Evolutionary conservation across 495 filamentous ascomycete species (phyloP), one percentile per base, ranked within the genome.

Genomic region (Penicillium robsamsonii): DNA sequence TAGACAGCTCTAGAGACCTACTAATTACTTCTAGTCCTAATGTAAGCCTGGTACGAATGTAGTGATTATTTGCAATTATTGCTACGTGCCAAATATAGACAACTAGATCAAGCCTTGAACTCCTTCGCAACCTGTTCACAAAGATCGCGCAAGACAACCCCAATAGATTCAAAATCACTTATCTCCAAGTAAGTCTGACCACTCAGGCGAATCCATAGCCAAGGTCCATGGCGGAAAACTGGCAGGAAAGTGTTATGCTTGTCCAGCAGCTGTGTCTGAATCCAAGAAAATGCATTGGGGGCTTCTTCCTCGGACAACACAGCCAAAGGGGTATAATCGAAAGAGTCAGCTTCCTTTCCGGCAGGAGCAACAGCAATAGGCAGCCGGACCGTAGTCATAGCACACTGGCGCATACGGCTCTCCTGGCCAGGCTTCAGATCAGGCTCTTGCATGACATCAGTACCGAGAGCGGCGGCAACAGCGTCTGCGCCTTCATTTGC

Each of bases 131-230:
- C 84, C 62, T 83, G 72, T 47, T 75, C 77, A 64, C 84, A 87
- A 29, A 94, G 54, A 37, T 79, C 76, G 65, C 81, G 81, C 63
- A 95, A 63, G 31, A 80, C 69, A 42, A 73, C 57, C 0, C 75
- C 91, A 18, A 79, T 79, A 83, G 84, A 89, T 67, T 87, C 84
- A 62, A 95, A 95, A 74, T 96, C 91, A 1, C 76, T 77, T 50
- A 83, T 64, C 35, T 91, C 90, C 37, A 96, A 66, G 70, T 90
- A 97, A 0, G 90, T 76, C 79, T 96, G 90, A 12, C 79, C 90
- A 66, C 86, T 90, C 37, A 96, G 60, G 29, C 93, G 74, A 5
- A 78, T 78, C 89, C 88, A 96, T 63, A 82, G 76, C 27, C 70
- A 70, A 2, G 79, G 80, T 3, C 69, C 74, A 66, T 91, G 86